Evolutionary conservation across 1,139 yeast species (phyloP), one percentile per base, ranked within the genome.

Genomic region (Zhuliangozyma parablackwelliae): DNA sequence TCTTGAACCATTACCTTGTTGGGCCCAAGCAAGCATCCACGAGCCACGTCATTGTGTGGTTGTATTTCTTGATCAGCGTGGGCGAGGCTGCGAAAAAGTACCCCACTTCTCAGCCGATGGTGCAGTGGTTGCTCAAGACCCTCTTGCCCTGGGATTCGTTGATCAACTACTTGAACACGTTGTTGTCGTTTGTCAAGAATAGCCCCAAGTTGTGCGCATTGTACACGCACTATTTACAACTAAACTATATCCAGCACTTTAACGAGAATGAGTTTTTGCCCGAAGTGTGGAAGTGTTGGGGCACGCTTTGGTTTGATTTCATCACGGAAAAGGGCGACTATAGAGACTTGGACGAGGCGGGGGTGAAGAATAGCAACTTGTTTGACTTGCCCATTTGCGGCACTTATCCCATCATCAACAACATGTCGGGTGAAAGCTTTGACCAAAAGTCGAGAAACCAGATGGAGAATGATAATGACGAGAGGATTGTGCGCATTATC

Each of bases 231-330:
- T 62, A 68, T 35, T 51, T 78, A 12, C 42, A 54, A n/a, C 44
- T 53, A 29, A 49, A 61, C 2, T 63, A 63, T 42, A 47, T 69
- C 28, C 54, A 59, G 30, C 53, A 64, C 43, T 80, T 78, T 51
- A 69, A 75, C 41, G 65, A 70, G 30, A 69, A 77, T 51, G 92
- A 83, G 56, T 73, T 67, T 33, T 61, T 84, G 36, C 78, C 85
- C 29, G 94, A 84, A 58, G 85, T 80, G 24, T 83, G 90, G 89
- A 80, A 80, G 53, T 80, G 89, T 51, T 83, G 92, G 89, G 94
- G 94, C 2, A 78, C 89, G 0, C 59, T 84, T 30, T 84, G 92
- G 90, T 84, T 78, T 59, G 90, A 84, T 56, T 66, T 68, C 31
- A 62, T 81, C 30, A 45, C 54, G 7, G 46, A 59, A 24, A 79